Conservation (phyloP, 495 filamentous ascomycete genomes). For the Aspergillus asperescens region DNA sequence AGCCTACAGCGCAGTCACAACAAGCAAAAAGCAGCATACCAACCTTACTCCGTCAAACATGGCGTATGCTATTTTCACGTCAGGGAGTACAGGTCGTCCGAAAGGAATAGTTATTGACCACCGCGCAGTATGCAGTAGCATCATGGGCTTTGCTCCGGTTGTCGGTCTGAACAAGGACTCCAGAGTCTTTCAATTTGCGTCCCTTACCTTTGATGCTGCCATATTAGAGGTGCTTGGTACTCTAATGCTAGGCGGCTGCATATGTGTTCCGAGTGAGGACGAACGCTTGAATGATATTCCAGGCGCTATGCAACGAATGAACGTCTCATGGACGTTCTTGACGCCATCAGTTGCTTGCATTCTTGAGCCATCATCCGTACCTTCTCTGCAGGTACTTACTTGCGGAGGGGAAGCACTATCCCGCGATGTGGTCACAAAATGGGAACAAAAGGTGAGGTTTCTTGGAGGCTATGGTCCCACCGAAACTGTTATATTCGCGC, state of each 20-base stretch:
- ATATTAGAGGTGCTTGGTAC: constrained; percentile 48
- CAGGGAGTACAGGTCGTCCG: constrained; percentile 56
- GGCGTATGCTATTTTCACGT: constrained; percentile 43
- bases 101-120: constrained; percentile 50
- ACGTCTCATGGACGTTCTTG: constrained; percentile 47
- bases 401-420: constrained; percentile 47
- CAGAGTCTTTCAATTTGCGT: constrained; percentile 50
- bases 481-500: constrained; percentile 43
- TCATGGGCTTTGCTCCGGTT: constrained; percentile 35
- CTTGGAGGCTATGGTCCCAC: constrained; percentile 59
- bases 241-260: constrained; percentile 51
- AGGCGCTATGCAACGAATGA: constrained; percentile 43
- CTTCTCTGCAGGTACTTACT: constrained; percentile 39
- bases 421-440: constrained; percentile 47
- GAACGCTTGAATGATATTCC: constrained; percentile 48
- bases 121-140: constrained; percentile 43
- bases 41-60: constrained; percentile 27
- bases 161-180: constrained; percentile 31
- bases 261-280: constrained; percentile 58
- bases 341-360: constrained; percentile 51
- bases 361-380: constrained; percentile 42
- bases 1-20: constrained; percentile 26
- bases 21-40: not conserved
- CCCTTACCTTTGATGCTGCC: constrained; percentile 51
- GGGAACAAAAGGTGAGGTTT: constrained; percentile 45